Conservation (phyloP, 805 yeast genomes). For the Pichia occidentalis region DNA sequence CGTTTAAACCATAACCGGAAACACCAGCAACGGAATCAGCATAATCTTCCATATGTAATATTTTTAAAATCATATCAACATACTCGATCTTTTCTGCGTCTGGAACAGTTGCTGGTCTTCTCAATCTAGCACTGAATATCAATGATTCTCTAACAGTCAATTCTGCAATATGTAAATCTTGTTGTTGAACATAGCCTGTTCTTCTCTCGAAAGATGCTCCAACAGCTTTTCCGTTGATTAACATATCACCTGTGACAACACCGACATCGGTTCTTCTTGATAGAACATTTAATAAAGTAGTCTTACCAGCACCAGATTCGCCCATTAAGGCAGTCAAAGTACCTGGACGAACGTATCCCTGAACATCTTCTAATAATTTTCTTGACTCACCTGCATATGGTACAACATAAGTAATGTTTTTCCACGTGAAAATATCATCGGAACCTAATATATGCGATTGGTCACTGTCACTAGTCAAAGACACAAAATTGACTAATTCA, state of each 20-base stretch:
- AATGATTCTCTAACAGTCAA: too few species aligned
- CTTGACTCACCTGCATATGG: constrained; percentile 39
- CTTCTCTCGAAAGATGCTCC: constrained; percentile 46
- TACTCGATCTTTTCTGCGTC: constrained; percentile 36
- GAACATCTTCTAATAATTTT: constrained; percentile 36
- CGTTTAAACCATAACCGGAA: constrained; percentile 43
- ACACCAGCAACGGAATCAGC: constrained; percentile 46
- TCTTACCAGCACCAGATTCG: constrained; percentile 60
- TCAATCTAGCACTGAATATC: too few species aligned
- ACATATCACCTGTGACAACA: constrained; percentile 48
- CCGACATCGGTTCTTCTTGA: constrained; percentile 47
- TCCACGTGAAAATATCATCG: constrained; percentile 48
- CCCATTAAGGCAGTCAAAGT: constrained; percentile 56
- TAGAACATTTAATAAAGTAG: constrained; percentile 47
- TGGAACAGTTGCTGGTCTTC: too few species aligned
- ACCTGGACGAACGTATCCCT: constrained; percentile 45
- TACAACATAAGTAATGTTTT: constrained; percentile 52
- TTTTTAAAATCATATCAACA: constrained; percentile 35
- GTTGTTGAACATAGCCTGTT: constrained; percentile 53
- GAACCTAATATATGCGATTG: constrained; percentile 5
- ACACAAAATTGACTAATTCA: not conserved
- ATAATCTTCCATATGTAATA: constrained; percentile 37
- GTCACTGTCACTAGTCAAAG: not conserved
- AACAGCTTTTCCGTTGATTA: constrained; percentile 44
- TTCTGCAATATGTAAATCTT: too few species aligned